These are phyloP conservation scores for Mortierella sp. DNA, from an alignment of 371 early-diverging fungal genomes.

Conservation along the genomic window DNA sequence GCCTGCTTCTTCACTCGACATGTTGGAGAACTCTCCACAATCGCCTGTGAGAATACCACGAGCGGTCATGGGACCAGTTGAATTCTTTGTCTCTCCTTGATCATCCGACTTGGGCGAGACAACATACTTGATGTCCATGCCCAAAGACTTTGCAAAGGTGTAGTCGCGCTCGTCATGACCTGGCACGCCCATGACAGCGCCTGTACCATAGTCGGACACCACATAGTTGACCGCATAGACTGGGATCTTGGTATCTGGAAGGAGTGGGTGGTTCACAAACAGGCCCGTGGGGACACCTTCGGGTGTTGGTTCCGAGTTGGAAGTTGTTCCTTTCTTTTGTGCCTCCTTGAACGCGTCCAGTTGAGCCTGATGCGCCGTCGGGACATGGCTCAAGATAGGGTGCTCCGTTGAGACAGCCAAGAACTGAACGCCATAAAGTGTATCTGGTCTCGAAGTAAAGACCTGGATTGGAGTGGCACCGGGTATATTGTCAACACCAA, in stretches of 20 bases:
- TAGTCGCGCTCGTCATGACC: slow-evolving; percentile 33
- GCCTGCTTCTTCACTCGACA: slow-evolving; percentile 69
- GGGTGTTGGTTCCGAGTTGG: slow-evolving; percentile 21
- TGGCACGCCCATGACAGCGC: slow-evolving; percentile 87
- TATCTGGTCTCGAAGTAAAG: slow-evolving; percentile 86
- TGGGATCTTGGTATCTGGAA: slow-evolving; percentile 66
- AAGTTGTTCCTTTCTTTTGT: slow-evolving; percentile 46
- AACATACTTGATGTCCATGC: slow-evolving; percentile 28
- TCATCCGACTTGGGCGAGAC: slow-evolving; percentile 43
- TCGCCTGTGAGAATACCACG: slow-evolving; percentile 67
- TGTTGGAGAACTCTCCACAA: slow-evolving; percentile 65
- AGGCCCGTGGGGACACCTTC: slow-evolving; percentile 75
- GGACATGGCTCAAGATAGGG: slow-evolving; percentile 61
- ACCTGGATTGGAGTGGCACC: slow-evolving; percentile 54
- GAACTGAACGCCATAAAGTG: slow-evolving; percentile 80
- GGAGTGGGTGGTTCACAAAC: slow-evolving; percentile 73
- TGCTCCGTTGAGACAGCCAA: slow-evolving; percentile 84
- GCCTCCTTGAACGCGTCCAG: slow-evolving; percentile 66
- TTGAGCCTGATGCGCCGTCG: slow-evolving; percentile 57
- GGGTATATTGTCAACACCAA: slow-evolving; percentile 43
- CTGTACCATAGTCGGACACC: slow-evolving; percentile 82
- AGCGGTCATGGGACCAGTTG: slow-evolving; percentile 57
- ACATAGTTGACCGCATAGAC: slow-evolving; percentile 85
- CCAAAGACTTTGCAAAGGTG: slow-evolving; percentile 34
- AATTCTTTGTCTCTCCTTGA: slow-evolving; percentile 9